Conservation (phyloP, 306 rosid genomes). For the Vachellia collinsii region DNA sequence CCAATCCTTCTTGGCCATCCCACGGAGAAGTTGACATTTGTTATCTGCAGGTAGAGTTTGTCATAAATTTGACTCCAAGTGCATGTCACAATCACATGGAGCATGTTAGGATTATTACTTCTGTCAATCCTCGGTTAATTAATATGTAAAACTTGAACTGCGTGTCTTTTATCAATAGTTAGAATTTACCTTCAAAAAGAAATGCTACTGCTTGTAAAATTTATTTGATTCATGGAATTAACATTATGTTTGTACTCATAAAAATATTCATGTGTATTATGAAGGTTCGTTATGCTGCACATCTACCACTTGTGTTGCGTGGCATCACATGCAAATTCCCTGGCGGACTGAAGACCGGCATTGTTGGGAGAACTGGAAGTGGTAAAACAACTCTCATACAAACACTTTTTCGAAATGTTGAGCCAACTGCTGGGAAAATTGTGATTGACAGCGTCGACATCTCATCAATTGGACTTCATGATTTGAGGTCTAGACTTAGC, state of each 20-base stretch:
- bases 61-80: background rate
- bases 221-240: background rate
- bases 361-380: constrained; percentile 60
- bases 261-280: constrained; percentile 7
- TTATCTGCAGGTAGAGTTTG: background rate
- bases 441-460: constrained; percentile 34
- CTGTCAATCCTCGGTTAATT: background rate
- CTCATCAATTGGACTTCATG: background rate
- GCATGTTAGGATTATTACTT: background rate
- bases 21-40: constrained; percentile 50
- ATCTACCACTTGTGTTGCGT: background rate
- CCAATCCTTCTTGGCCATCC: background rate
- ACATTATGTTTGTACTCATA: background rate
- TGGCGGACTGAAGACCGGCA: background rate
- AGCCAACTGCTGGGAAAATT: constrained; percentile 52
- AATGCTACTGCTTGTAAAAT: background rate
- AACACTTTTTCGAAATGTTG: constrained; percentile 53
- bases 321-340: background rate
- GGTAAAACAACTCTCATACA: constrained; percentile 61
- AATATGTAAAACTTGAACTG: background rate
- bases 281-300: constrained; percentile 43
- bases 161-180: background rate
- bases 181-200: background rate
- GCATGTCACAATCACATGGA: background rate
- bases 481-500: constrained; percentile 6